A percentile compares a stretch with the other conserved stretches of the same genome.
phyloP scores from a whole-genome alignment of 306 rosid species.

The Astragalus glycyphyllos region DNA sequence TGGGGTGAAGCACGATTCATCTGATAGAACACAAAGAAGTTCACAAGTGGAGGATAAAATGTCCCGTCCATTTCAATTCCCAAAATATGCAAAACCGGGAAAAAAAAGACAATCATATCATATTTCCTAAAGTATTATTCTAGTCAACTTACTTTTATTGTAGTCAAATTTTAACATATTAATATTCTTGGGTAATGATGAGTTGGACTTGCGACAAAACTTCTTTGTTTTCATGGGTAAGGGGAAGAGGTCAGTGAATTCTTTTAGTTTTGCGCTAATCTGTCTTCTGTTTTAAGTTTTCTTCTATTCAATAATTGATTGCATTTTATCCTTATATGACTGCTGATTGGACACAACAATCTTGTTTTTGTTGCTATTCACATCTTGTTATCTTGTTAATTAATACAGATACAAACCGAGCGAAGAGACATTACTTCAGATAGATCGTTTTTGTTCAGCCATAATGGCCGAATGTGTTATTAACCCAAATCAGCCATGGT shows the following conservation, averaged over 20 bases:
- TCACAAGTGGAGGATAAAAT: neutral
- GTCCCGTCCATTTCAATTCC: neutral
- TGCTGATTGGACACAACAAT: slow-evolving; percentile 22
- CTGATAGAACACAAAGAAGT: slow-evolving; percentile 21
- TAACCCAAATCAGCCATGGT: slow-evolving; percentile 65
- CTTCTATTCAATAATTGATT: slow-evolving; percentile 20
- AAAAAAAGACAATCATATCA: neutral
- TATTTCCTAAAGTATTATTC: neutral
- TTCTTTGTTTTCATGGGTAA: slow-evolving; percentile 4
- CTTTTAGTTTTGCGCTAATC: slow-evolving; percentile 27
- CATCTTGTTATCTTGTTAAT: slow-evolving; percentile 43
- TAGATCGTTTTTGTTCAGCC: slow-evolving; percentile 95
- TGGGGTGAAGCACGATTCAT: neutral
- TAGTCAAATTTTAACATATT: neutral
- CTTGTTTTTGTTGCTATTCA: slow-evolving; percentile 35
- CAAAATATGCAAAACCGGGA: neutral
- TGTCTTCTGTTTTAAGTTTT: slow-evolving; percentile 11
- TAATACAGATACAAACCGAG: slow-evolving; percentile 86
- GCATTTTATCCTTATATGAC: slow-evolving; percentile 33
- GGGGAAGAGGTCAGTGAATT: slow-evolving; percentile 15
- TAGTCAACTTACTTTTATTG: slow-evolving; percentile 7
- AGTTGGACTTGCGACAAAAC: neutral
- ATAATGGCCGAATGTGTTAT: slow-evolving; percentile 81
- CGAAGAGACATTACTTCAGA: slow-evolving; percentile 87
- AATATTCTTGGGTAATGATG: neutral